Evolutionary conservation across 2,329 filamentous ascomycete species (phyloP).

Genomic region (Nigrograna mackinnonii): DNA sequence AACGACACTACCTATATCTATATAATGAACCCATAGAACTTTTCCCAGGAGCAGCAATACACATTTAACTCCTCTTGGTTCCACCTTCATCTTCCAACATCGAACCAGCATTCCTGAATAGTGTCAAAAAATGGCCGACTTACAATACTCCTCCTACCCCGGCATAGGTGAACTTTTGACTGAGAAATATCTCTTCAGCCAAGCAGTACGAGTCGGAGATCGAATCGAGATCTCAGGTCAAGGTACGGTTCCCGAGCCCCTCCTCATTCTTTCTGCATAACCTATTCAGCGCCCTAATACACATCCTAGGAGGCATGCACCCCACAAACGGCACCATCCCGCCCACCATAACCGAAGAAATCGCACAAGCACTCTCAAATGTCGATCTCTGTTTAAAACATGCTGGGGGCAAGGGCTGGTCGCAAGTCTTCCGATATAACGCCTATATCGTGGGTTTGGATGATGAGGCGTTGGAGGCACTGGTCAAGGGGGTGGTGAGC

Average conservation of each 20-base stretch:
- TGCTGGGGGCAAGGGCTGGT: conserved; percentile 59
- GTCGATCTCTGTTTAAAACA: conserved; percentile 54
- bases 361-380: conserved; percentile 55
- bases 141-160: conserved; percentile 42
- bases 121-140: conserved; percentile 9
- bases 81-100: neutral
- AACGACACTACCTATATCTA: too few relatives aligned
- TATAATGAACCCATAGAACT: too few relatives aligned
- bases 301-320: conserved; percentile 31
- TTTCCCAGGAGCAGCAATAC: too few relatives aligned
- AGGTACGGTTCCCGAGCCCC: too few relatives aligned
- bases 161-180: conserved; percentile 40
- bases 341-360: conserved; percentile 24
- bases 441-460: conserved; percentile 12
- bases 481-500: conserved; percentile 14
- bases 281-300: too few relatives aligned
- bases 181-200: conserved; percentile 32
- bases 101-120: neutral
- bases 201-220: conserved; percentile 35
- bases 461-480: conserved; percentile 9
- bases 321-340: conserved; percentile 15
- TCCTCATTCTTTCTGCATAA: too few relatives aligned
- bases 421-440: conserved; percentile 49
- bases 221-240: conserved; percentile 34
- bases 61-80: too few relatives aligned